Evolutionary conservation across 2,329 filamentous ascomycete species (phyloP), one percentile per base, ranked within the genome.

Genomic region (Bipolaris victoriae): DNA sequence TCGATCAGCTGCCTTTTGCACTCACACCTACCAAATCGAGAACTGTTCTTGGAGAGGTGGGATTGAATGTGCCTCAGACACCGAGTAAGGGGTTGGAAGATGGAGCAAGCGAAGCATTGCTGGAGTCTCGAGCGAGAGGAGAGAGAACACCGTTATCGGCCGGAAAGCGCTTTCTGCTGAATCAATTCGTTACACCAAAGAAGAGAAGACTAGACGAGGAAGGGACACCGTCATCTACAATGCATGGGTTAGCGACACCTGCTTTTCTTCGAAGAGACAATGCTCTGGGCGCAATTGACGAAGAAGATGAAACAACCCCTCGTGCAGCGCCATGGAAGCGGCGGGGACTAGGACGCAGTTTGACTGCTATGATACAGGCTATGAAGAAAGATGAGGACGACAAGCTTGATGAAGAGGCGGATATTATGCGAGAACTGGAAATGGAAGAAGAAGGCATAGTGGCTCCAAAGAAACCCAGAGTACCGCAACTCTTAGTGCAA

Each of bases 351-450:
- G 85, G 86, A 1, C 83, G 89, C 55, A 89, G 88, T 26, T 76
- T 95, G 53, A 93, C 90, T 71, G 88, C 86, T 61, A 88, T 93
- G 63, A 88, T 94, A 20, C 87, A 88, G 18, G 85, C 85, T 22
- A 78, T 94, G 63, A 83, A 88, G 59, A 87, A 86, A 69, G 81
- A 90, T 53, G 71, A 73, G 49, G 66, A 76, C 11, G 73, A 75
- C 26, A 55, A 67, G 44, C 78, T 88, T 52, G 90, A 91, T 49
- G 90, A 93, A 24, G 90, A 94, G 33, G 78, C 90, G 58, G 90
- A 92, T 7, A 86, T 88, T 1, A 77, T 94, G 70, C 83, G 84
- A n/a, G 90, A 92, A 70, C 78, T 89, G 67, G 90, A 94, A 72
- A 76, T 77, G 55, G 78, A 78, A 55, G 75, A 65, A 51, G 61